Percentiles rank a stretch among this genome's conserved stretches.
Conservation (phyloP, 805 yeast species). For the Ogataea dorogensis region DNA sequence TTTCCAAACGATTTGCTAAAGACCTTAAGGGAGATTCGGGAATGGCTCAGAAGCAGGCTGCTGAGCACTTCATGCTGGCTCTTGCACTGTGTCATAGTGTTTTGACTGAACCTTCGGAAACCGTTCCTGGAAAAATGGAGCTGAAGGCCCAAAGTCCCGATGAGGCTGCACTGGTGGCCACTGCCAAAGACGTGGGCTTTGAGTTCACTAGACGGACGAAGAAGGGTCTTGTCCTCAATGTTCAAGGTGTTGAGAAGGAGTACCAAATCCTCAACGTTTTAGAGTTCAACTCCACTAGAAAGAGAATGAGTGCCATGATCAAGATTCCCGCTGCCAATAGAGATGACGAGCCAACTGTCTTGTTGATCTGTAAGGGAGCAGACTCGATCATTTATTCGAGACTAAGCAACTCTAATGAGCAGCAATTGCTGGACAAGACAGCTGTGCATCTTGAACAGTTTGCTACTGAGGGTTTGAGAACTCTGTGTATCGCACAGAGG, state of each 20-base stretch:
- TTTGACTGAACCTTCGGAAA: constrained; percentile 62
- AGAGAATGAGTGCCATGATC: constrained; percentile 82
- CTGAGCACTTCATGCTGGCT: constrained; percentile 74
- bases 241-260: constrained; percentile 69
- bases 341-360: constrained; percentile 53
- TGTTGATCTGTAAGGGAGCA: constrained; percentile 81
- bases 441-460: constrained; percentile 73
- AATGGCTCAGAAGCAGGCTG: constrained; percentile 50
- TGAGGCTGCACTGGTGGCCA: constrained; percentile 81
- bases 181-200: constrained; percentile 78
- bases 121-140: constrained; percentile 51
- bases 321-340: constrained; percentile 54
- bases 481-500: constrained; percentile 74
- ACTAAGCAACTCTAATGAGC: constrained; percentile 46
- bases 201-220: constrained; percentile 65
- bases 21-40: constrained; percentile 57
- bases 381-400: constrained; percentile 76
- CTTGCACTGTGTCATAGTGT: constrained; percentile 80
- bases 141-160: constrained; percentile 83
- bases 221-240: constrained; percentile 61
- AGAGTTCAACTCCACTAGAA: constrained; percentile 81
- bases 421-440: constrained; percentile 50
- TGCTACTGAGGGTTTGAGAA: constrained; percentile 82
- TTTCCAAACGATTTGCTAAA: constrained; percentile 62
- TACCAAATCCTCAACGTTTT: constrained; percentile 68